phyloP scores from a whole-genome alignment of 2,329 filamentous ascomycete genomes.

The Aureobasidium sp. region DNA sequence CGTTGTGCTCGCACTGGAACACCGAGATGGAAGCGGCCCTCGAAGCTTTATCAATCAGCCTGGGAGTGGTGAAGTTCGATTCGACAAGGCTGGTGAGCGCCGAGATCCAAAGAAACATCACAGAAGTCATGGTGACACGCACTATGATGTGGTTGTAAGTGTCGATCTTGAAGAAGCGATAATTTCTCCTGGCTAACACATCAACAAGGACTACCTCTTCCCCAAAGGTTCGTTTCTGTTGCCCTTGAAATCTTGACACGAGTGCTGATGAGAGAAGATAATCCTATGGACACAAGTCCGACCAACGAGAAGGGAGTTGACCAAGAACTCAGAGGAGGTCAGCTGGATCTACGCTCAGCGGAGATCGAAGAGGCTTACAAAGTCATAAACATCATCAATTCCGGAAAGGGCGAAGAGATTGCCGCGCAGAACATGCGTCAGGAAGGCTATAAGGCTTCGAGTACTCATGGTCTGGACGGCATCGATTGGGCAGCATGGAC shows the following conservation, averaged over 20 bases:
- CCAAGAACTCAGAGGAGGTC: conserved; percentile 48
- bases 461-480: conserved; percentile 49
- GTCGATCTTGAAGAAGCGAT: background rate
- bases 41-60: conserved; percentile 52
- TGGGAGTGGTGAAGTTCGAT: conserved; percentile 30
- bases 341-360: conserved; percentile 53
- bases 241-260: background rate
- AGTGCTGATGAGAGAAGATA: conserved; percentile 19
- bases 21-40: conserved; percentile 56
- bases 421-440: conserved; percentile 45
- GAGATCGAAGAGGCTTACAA: conserved; percentile 57
- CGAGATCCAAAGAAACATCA: conserved; percentile 17
- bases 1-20: conserved; percentile 55
- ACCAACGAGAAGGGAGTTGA: conserved; percentile 54
- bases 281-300: conserved; percentile 38
- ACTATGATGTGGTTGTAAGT: conserved; percentile 19
- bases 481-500: conserved; percentile 51
- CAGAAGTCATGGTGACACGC: conserved; percentile 10
- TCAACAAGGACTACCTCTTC: conserved; percentile 48
- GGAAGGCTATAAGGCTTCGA: conserved; percentile 50
- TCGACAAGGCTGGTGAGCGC: conserved; percentile 18
- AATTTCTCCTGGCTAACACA: background rate
- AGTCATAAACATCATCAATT: conserved; percentile 46
- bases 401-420: conserved; percentile 45
- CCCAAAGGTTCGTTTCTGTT: conserved; percentile 32